phyloP scores from a whole-genome alignment of 768 basidiomycete species.

The Fibroporia radiculosa region DNA sequence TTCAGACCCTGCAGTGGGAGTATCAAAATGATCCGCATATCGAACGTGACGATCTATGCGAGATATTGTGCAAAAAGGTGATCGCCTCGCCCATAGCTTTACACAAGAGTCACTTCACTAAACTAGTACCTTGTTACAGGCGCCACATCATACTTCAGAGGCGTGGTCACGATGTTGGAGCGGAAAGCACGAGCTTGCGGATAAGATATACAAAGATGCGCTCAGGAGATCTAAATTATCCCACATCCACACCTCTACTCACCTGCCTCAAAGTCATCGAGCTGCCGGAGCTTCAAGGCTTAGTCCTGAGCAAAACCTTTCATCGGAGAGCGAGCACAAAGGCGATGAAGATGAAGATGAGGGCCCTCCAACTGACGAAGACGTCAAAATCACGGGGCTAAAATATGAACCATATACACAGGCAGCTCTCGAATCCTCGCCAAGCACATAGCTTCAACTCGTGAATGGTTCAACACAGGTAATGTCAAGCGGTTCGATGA shows the following conservation, averaged over 20 bases:
- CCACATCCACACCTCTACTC: too few relatives aligned
- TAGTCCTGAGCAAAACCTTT: background rate
- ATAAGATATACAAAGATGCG: conserved; percentile 39
- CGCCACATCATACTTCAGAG: conserved; percentile 53
- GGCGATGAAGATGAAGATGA: background rate
- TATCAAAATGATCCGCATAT: conserved; percentile 45
- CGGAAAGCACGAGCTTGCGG: conserved; percentile 55
- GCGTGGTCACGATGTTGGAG: conserved; percentile 71
- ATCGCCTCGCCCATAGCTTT: conserved; percentile 4
- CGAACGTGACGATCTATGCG: conserved; percentile 46
- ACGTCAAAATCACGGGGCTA: conserved; percentile 42
- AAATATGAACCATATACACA: conserved; percentile 42
- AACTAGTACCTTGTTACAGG: conserved; percentile 32
- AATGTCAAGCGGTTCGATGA: conserved; percentile 46
- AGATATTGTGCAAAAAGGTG: conserved; percentile 50
- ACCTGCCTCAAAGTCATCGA: too few relatives aligned
- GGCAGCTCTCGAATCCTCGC: conserved; percentile 61
- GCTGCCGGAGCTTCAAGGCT: background rate
- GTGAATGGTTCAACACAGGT: conserved; percentile 35
- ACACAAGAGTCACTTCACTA: background rate
- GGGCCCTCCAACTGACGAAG: conserved; percentile 13
- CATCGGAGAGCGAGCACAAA: conserved; percentile 2
- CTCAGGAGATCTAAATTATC: too few relatives aligned
- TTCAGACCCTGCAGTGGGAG: conserved; percentile 59
- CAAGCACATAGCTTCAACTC: conserved; percentile 44